Evolutionary conservation across 176 grass and related monocot species (phyloP), one percentile per base, ranked within the genome.

Genomic region (Puya raimondii): DNA sequence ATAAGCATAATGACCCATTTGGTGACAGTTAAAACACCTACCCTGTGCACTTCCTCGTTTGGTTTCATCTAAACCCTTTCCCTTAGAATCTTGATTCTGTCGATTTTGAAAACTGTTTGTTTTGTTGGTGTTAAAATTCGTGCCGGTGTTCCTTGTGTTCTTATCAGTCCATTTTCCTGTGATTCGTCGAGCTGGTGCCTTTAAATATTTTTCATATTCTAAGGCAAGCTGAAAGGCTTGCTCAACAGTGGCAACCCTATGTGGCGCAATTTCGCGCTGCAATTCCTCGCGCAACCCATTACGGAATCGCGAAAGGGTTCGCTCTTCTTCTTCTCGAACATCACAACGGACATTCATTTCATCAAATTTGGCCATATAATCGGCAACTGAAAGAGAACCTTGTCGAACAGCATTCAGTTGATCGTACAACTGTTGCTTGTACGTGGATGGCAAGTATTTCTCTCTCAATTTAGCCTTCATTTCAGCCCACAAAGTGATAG

Each of bases 191-290:
- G n/a, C n/a, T n/a, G n/a, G 2, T 12, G 11, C 52, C 0, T 13
- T 11, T 2, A 54, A 0, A 0, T 54, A 7, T 16, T 7, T 12
- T 54, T 0, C 9, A 54, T 23, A 23, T 1, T 1, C 23, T 23
- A 1, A 23, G 23, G 23, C 0, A 23, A 23, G 23, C 1, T 0
- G 1, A 23, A 23, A 0, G 23, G 1, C 1, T 1, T 23, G 1
- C 0, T 1, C 23, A 1, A 1, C 1, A 1, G 23, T 0, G 1
- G 0, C 1, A 23, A 23, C 1, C 1, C 3, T 12, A 1, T 23
- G 23, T 23, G 23, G 1, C 23, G 1, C 23, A 23, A 23, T 23
- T 23, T 23, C 23, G 23, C 23, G 23, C 23, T 23, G 23, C 23
- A 23, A 23, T 23, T 23, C 23, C 23, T 23, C 23, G 23, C 23